A percentile compares a stretch with the other conserved stretches of the same genome.
Conservation (phyloP, 140 eudicot species). For the Artemisia princeps region DNA sequence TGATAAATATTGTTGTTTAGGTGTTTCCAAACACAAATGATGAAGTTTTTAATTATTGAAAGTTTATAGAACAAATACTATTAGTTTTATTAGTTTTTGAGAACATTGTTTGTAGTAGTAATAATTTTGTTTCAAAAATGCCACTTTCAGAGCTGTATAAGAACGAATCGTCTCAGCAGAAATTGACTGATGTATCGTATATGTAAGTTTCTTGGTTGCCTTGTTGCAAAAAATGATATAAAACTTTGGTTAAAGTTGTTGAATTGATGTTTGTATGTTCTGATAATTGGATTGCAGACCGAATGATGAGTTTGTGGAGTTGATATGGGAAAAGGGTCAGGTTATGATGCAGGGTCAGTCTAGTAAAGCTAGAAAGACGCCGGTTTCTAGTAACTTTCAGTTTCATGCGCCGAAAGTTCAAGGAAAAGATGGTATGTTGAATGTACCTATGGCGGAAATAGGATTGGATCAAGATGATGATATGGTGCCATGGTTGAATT, state of each 20-base stretch:
- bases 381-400: constrained; percentile 41
- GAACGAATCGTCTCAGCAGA: constrained; percentile 45
- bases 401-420: constrained; percentile 33
- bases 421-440: constrained; percentile 40
- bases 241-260: not conserved
- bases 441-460: constrained; percentile 43
- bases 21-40: too few species aligned
- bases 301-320: constrained; percentile 56
- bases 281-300: constrained; percentile 42
- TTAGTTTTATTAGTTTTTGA: constrained; percentile 21
- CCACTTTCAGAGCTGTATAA: constrained; percentile 77
- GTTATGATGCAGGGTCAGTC: constrained; percentile 80
- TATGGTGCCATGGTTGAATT: constrained; percentile 73
- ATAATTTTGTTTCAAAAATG: constrained; percentile 36
- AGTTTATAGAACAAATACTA: not conserved
- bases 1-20: too few species aligned
- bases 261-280: constrained; percentile 22
- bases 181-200: constrained; percentile 36
- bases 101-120: constrained; percentile 14
- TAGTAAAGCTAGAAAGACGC: constrained; percentile 43
- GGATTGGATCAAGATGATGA: constrained; percentile 68
- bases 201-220: constrained; percentile 17
- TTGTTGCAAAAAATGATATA: not conserved
- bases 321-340: constrained; percentile 90
- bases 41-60: too few species aligned